These are phyloP conservation scores for Botrytis cinerea DNA, from an alignment of 2,329 filamentous ascomycete species.

Conservation along the genomic window DNA sequence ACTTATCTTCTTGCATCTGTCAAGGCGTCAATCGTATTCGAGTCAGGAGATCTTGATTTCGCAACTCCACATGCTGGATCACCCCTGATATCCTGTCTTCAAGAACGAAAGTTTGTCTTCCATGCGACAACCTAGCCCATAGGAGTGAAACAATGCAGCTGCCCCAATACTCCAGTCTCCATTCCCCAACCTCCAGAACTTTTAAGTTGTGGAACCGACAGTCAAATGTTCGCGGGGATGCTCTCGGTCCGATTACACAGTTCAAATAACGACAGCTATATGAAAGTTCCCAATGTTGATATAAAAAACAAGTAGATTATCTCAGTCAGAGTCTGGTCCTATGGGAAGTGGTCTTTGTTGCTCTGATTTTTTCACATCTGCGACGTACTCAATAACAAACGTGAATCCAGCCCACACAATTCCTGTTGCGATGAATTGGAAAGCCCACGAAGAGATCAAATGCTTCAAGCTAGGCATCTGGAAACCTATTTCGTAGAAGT, in stretches of 20 bases:
- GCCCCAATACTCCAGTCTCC: conserved; percentile 7
- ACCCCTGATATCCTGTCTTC: background rate
- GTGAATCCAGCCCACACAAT: conserved; percentile 38
- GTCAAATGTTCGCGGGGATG: conserved; percentile 5
- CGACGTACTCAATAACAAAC: conserved; percentile 30
- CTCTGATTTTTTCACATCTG: conserved; percentile 10
- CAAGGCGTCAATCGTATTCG: background rate
- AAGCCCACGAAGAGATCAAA: conserved; percentile 31
- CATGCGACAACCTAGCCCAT: background rate
- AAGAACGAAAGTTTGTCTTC: background rate
- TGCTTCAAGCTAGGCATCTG: conserved; percentile 30
- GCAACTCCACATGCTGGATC: background rate
- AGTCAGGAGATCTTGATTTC: background rate
- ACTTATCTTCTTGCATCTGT: conserved; percentile 8
- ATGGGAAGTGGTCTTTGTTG: background rate
- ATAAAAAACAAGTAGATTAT: background rate
- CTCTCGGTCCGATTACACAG: conserved; percentile 15
- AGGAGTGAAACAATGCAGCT: background rate
- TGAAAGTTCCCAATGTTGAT: background rate
- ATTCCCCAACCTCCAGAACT: conserved; percentile 10
- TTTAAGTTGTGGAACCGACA: conserved; percentile 7
- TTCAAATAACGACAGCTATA: background rate
- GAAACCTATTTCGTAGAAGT: conserved; percentile 31
- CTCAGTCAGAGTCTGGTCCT: conserved; percentile 2
- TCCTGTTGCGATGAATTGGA: conserved; percentile 30